These are phyloP conservation scores for Quercus dentata DNA, from an alignment of 306 rosid genomes.

Conservation along the genomic window DNA sequence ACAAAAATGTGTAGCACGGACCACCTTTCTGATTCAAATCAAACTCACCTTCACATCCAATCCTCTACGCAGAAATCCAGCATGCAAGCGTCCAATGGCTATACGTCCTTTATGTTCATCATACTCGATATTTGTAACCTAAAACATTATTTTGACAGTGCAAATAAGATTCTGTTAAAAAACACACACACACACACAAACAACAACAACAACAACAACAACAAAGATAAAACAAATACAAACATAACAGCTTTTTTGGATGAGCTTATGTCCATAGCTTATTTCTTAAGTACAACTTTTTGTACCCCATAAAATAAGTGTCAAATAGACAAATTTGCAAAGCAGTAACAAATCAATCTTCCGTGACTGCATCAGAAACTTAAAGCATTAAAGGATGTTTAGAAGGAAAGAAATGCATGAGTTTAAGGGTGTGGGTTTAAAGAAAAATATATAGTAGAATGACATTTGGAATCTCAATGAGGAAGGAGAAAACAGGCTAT, in stretches of 20 bases:
- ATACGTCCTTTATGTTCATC: slow-evolving; percentile 98
- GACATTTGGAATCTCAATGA: no score
- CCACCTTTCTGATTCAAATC: slow-evolving; percentile 18
- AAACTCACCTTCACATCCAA: slow-evolving; percentile 81
- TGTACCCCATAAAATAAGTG: no score
- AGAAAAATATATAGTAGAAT: no score
- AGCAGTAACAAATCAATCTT: no score
- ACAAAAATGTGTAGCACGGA: neutral
- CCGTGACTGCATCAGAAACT: no score
- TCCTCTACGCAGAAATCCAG: slow-evolving; percentile 75
- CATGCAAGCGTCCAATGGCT: slow-evolving; percentile 97
- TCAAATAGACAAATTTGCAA: no score
- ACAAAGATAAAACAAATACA: neutral
- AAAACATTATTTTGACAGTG: slow-evolving; percentile 7
- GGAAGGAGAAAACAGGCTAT: no score
- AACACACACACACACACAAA: neutral
- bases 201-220: neutral
- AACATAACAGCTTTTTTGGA: neutral
- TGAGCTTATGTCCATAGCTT: no score
- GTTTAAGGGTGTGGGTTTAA: no score
- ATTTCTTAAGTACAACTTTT: no score
- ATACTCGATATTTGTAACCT: slow-evolving; percentile 87
- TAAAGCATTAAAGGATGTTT: no score
- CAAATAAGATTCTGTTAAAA: slow-evolving; percentile 14
- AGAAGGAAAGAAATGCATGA: no score